phyloP scores from a whole-genome alignment of 306 rosid genomes.

The Prosopis cineraria region DNA sequence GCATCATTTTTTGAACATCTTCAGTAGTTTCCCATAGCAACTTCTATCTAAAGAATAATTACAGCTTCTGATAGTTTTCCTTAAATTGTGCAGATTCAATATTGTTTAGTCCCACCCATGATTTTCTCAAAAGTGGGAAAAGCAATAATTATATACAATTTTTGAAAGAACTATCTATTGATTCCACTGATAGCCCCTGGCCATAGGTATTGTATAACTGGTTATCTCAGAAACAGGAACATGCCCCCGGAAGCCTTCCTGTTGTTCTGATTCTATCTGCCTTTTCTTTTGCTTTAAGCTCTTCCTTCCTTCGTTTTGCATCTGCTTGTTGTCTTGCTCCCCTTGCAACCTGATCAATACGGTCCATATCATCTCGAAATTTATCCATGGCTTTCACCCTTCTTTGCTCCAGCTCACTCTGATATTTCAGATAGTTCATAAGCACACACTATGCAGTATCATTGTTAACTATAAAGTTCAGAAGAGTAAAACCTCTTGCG shows the following conservation, averaged over 20 bases:
- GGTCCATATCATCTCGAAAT: constrained; percentile 28
- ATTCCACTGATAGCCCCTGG: constrained; percentile 19
- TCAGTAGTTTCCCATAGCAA: neutral
- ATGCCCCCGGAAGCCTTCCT: constrained; percentile 54
- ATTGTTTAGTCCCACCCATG: neutral
- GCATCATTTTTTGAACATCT: neutral
- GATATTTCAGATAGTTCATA: constrained; percentile 32
- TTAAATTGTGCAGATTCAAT: neutral
- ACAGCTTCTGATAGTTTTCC: neutral
- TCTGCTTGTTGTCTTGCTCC: constrained; percentile 64
- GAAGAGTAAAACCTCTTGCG: constrained; percentile 52
- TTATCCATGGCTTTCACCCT: constrained; percentile 40
- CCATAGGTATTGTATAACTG: constrained; percentile 5
- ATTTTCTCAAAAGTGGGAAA: neutral
- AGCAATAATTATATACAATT: constrained; percentile 8
- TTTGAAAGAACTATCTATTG: constrained; percentile 27
- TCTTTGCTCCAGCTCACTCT: constrained; percentile 46
- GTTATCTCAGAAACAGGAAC: constrained; percentile 60
- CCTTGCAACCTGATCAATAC: constrained; percentile 46
- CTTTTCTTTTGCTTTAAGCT: constrained; percentile 52
- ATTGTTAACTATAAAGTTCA: constrained; percentile 20
- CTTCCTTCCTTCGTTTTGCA: constrained; percentile 42
- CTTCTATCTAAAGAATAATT: neutral
- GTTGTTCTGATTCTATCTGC: constrained; percentile 59
- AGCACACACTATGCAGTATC: constrained; percentile 20